phyloP scores from a whole-genome alignment of 805 yeast species.

The Suhomyces sp. region DNA sequence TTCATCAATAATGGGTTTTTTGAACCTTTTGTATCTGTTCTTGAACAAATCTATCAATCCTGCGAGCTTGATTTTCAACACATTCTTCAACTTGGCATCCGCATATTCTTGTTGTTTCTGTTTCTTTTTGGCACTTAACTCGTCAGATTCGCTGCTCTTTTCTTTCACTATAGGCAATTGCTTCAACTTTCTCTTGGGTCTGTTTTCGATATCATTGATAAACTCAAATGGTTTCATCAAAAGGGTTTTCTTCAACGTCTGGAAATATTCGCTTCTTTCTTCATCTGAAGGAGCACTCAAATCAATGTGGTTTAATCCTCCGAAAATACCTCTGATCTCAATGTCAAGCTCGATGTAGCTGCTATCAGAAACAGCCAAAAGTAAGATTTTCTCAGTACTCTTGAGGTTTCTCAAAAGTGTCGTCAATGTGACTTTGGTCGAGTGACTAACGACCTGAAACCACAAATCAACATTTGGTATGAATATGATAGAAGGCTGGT shows the following conservation, averaged over 20 bases:
- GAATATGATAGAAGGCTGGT: constrained; percentile 80
- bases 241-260: constrained; percentile 50
- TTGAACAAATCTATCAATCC: constrained; percentile 89
- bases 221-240: constrained; percentile 68
- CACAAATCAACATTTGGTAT: constrained; percentile 83
- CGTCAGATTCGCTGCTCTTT: constrained; percentile 18
- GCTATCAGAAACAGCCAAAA: constrained; percentile 70
- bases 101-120: constrained; percentile 52
- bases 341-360: constrained; percentile 37
- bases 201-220: constrained; percentile 55
- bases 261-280: constrained; percentile 59
- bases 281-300: constrained; percentile 40
- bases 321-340: constrained; percentile 57
- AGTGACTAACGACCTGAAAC: constrained; percentile 61
- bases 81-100: constrained; percentile 81
- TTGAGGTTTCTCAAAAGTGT: constrained; percentile 66
- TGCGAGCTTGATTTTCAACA: constrained; percentile 79
- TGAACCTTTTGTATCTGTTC: constrained; percentile 81
- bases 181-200: constrained; percentile 50
- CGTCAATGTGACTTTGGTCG: constrained; percentile 69
- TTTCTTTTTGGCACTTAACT: constrained; percentile 38
- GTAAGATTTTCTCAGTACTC: constrained; percentile 68
- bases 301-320: constrained; percentile 46
- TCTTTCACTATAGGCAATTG: constrained; percentile 30
- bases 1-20: constrained; percentile 88